A percentile compares a stretch with the other conserved stretches of the same genome.
Evolutionary conservation across 805 yeast genomes (phyloP).

Genomic region (Metschnikowia santaceciliae): DNA sequence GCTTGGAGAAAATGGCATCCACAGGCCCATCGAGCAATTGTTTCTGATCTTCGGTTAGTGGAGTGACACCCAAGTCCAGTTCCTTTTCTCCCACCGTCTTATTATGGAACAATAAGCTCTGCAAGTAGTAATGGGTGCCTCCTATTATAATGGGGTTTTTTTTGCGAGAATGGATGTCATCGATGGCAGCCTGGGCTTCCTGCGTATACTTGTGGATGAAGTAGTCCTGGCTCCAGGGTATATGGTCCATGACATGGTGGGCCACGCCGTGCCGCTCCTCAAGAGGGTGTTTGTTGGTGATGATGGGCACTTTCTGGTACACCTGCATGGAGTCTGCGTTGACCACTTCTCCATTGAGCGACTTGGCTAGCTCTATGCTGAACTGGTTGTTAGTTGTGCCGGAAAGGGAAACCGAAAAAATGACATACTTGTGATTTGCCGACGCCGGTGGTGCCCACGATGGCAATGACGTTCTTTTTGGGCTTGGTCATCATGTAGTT

Average conservation of each 20-base stretch:
- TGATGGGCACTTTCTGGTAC: constrained; percentile 65
- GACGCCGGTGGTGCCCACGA: constrained; percentile 94
- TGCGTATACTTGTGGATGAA: constrained; percentile 70
- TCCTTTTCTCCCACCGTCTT: constrained; percentile 48
- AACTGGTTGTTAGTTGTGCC: constrained; percentile 32
- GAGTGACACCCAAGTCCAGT: constrained; percentile 26
- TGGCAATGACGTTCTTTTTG: constrained; percentile 48
- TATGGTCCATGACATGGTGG: constrained; percentile 87
- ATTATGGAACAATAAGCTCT: constrained; percentile 68
- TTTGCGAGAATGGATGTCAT: constrained; percentile 59
- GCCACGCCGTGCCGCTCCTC: constrained; percentile 68
- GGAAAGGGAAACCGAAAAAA: not conserved
- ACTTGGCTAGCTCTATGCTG: constrained; percentile 72
- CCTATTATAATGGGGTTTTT: constrained; percentile 89
- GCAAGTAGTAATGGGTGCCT: constrained; percentile 93
- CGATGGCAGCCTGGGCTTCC: constrained; percentile 64
- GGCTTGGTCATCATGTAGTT: constrained; percentile 29
- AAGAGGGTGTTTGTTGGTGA: constrained; percentile 90
- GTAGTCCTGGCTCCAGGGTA: constrained; percentile 77
- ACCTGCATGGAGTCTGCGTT: constrained; percentile 98
- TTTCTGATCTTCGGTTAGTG: constrained; percentile 26
- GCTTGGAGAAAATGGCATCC: constrained; percentile 43
- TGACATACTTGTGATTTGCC: constrained; percentile 76
- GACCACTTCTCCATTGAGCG: constrained; percentile 80
- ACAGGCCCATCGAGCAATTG: constrained; percentile 54